Evolutionary conservation across 768 basidiomycete genomes (phyloP).

Genomic region (Suillus occidentalis): DNA sequence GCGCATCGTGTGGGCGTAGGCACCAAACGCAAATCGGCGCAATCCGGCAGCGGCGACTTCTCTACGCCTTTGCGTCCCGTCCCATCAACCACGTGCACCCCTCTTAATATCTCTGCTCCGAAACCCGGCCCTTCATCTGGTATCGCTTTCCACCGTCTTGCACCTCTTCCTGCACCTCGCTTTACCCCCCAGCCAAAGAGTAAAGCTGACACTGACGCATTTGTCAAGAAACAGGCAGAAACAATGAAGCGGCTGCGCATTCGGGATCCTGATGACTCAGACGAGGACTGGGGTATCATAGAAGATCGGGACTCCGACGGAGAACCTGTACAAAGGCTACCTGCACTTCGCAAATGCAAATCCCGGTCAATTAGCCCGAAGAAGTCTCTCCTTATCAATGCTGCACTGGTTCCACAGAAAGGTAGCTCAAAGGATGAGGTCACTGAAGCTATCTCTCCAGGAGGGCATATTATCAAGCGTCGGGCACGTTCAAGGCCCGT

Average conservation of each 20-base stretch:
- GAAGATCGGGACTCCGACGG: constrained; percentile 53
- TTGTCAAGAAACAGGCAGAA: constrained; percentile 55
- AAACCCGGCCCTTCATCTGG: constrained; percentile 34
- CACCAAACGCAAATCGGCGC: constrained; percentile 58
- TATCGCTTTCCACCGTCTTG: constrained; percentile 35
- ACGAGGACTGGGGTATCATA: constrained; percentile 43
- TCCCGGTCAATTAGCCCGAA: constrained; percentile 31
- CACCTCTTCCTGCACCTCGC: constrained; percentile 32
- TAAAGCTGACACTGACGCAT: constrained; percentile 37
- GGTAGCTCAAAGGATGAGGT: constrained; percentile 55
- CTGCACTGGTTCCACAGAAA: constrained; percentile 31
- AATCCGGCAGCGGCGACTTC: constrained; percentile 40
- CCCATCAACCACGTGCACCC: constrained; percentile 28
- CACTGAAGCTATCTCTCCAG: constrained; percentile 70
- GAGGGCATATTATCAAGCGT: constrained; percentile 73
- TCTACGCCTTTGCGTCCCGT: constrained; percentile 57
- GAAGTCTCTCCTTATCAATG: constrained; percentile 22
- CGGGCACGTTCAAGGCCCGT: constrained; percentile 73
- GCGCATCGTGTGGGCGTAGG: constrained; percentile 42
- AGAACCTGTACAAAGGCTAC: constrained; percentile 41
- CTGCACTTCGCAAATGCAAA: constrained; percentile 26
- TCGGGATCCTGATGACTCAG: constrained; percentile 50
- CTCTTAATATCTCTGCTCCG: constrained; percentile 36
- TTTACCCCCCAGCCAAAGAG: constrained; percentile 34
- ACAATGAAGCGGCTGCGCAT: constrained; percentile 63